Evolutionary conservation across 352 stramenopile genomes (phyloP).

Genomic region (Thraustochytrium sp.): DNA sequence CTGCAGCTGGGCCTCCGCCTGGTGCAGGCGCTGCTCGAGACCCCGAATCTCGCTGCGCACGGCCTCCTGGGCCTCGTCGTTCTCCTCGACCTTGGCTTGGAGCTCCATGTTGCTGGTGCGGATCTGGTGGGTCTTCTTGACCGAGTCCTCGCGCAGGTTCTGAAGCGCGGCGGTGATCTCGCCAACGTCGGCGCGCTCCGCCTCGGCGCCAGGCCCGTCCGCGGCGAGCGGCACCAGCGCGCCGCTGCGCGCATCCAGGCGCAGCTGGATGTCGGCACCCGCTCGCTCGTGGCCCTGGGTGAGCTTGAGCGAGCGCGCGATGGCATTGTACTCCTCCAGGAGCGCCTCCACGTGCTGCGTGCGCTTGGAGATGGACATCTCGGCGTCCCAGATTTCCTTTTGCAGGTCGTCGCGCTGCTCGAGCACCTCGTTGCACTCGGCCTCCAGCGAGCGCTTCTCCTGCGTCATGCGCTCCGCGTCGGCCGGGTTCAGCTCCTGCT

Average conservation of each 20-base stretch:
- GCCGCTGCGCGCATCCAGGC: neutral
- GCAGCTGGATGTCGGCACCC: slow-evolving; percentile 24
- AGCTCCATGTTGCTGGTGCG: slow-evolving; percentile 17
- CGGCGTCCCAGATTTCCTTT: neutral
- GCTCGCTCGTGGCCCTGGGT: neutral
- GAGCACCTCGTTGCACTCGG: neutral
- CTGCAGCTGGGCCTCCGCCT: neutral
- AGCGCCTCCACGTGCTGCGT: neutral
- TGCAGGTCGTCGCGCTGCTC: slow-evolving; percentile 44
- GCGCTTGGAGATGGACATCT: slow-evolving; percentile 11
- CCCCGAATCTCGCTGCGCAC: neutral
- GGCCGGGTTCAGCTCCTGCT: slow-evolving; percentile 62
- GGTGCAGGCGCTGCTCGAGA: neutral
- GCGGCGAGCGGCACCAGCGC: neutral
- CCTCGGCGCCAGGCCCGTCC: neutral
- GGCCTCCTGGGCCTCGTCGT: slow-evolving; percentile 5
- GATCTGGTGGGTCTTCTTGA: slow-evolving; percentile 11
- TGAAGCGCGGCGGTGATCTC: neutral
- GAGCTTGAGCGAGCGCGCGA: neutral
- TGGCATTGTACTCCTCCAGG: slow-evolving; percentile 29
- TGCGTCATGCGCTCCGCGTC: slow-evolving; percentile 62
- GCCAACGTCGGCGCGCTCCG: neutral
- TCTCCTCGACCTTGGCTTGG: slow-evolving; percentile 20
- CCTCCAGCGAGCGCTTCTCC: slow-evolving; percentile 49
- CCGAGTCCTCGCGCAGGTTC: neutral